Base-by-base conservation (phyloP, 441 rosid genomes). In the Metrosideros polymorpha region DNA sequence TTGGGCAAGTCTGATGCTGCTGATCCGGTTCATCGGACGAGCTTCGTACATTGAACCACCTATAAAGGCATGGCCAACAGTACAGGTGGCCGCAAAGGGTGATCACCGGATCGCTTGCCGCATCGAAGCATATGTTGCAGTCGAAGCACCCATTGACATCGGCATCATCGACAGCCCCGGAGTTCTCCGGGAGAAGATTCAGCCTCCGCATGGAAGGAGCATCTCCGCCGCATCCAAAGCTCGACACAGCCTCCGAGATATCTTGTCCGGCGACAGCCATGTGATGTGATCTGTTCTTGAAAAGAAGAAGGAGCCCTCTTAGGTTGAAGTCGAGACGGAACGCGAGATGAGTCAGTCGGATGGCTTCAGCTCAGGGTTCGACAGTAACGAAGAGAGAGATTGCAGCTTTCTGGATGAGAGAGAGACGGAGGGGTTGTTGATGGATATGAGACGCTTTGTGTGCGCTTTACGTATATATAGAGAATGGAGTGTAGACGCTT, bases 1-100 rank as follows among this genome's bases (percentile, higher is more conserved):
- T 94, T 4, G 97, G 97, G 84, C 97, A 94, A 63, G 89, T 90
- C 83, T 61, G 92, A 82, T 86, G 90, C 45, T 52, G 75, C 83
- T 87, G 87, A 47, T 88, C 92, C 32, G 87, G 85, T 47, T 89
- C 89, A 35, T 32, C 86, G 45, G 91, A 85, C 39, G 90, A 86
- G 86, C 85, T 84, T 82, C 85, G 88, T 29, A 90, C 89, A 59
- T 90, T 84, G 30, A 93, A 87, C 97, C 97, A 94, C 86, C 90
- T 89, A 85, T 93, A 92, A 43, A 94, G 91, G 89, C 96, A 94
- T 6, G 96, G 93, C 97, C 97, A 94, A 86, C 97, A 94, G 87
- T 89, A 94, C 76, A 94, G 86, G 85, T 94, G 97, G 66, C 97
- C 97, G 82, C 95, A 94, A 76, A 94, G 94, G 35, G 95, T 93